Percentiles rank a stretch among this genome's conserved stretches.
phyloP scores from a whole-genome alignment of 2,329 filamentous ascomycete species.

The Exophiala sp. region DNA sequence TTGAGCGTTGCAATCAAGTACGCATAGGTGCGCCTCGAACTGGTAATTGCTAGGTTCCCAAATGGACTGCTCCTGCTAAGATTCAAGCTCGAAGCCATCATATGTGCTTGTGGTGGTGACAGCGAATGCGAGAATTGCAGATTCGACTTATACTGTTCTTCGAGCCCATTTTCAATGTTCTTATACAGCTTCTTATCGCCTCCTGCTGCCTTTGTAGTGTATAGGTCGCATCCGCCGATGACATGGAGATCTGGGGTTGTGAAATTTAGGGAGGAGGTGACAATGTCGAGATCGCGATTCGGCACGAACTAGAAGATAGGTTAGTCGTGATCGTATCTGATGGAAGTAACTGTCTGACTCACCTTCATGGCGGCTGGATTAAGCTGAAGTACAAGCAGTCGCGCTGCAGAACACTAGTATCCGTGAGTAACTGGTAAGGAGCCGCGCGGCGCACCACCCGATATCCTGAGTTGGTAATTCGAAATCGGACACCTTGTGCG shows the following conservation, averaged over 20 bases:
- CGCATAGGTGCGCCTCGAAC: slow-evolving; percentile 84
- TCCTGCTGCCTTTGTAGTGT: slow-evolving; percentile 93
- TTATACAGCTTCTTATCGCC: slow-evolving; percentile 97
- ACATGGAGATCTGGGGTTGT: slow-evolving; percentile 89
- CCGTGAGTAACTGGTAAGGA: background rate
- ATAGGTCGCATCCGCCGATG: slow-evolving; percentile 88
- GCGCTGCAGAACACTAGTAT: slow-evolving; percentile 4
- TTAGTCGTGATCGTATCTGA: slow-evolving; percentile 17
- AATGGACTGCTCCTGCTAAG: slow-evolving; percentile 86
- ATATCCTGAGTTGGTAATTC: background rate
- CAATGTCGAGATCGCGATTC: slow-evolving; percentile 81
- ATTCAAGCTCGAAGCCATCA: slow-evolving; percentile 62
- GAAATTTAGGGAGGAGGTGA: slow-evolving; percentile 91
- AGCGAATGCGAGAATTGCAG: slow-evolving; percentile 80
- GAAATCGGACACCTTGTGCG: background rate
- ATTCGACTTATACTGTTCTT: slow-evolving; percentile 83
- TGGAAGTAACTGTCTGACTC: slow-evolving; percentile 4
- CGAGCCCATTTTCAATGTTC: slow-evolving; percentile 84
- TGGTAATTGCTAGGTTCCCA: slow-evolving; percentile 78
- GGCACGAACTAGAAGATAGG: slow-evolving; percentile 69
- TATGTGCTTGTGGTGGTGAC: slow-evolving; percentile 71
- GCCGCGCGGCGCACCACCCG: background rate
- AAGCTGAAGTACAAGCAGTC: slow-evolving; percentile 6
- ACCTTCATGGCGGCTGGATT: slow-evolving; percentile 29
- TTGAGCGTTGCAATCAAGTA: slow-evolving; percentile 96